phyloP scores from a whole-genome alignment of 225 moss, liverwort and hornwort species.

The Pseudisothecium myosuroides region DNA sequence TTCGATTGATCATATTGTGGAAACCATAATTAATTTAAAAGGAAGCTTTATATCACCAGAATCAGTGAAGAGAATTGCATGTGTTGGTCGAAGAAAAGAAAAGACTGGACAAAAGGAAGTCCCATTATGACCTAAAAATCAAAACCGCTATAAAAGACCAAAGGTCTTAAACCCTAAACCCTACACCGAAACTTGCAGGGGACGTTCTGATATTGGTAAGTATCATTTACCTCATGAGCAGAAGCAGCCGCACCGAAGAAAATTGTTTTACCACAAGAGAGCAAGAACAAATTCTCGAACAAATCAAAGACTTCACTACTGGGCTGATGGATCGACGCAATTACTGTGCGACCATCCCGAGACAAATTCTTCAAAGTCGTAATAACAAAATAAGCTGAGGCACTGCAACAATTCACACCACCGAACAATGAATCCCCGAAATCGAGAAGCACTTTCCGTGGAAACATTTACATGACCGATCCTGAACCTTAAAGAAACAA shows the following conservation, averaged over 20 bases:
- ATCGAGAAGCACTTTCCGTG: not conserved
- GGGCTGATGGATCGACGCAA: constrained; percentile 95
- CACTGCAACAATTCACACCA: constrained; percentile 21
- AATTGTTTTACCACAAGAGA: constrained; percentile 68
- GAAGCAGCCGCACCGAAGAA: constrained; percentile 65
- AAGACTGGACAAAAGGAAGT: not conserved
- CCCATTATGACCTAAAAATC: not conserved
- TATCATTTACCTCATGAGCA: constrained; percentile 49
- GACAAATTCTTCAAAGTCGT: constrained; percentile 71
- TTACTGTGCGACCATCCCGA: constrained; percentile 75
- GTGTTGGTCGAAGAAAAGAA: not conserved
- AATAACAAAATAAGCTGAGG: constrained; percentile 77
- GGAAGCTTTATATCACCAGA: no score
- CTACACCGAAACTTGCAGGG: not conserved
- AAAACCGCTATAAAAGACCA: not conserved
- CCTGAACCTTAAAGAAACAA: not conserved
- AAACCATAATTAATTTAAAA: not conserved
- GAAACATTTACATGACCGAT: not conserved
- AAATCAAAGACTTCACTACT: constrained; percentile 92
- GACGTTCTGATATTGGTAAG: not conserved
- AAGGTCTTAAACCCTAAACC: not conserved
- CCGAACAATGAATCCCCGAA: not conserved
- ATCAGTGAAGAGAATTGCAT: not conserved
- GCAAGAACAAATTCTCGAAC: constrained; percentile 73
- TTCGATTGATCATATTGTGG: not conserved